These are phyloP conservation scores for Penicillium nordicum DNA, from an alignment of 2,329 filamentous ascomycete species.

Conservation along the genomic window DNA sequence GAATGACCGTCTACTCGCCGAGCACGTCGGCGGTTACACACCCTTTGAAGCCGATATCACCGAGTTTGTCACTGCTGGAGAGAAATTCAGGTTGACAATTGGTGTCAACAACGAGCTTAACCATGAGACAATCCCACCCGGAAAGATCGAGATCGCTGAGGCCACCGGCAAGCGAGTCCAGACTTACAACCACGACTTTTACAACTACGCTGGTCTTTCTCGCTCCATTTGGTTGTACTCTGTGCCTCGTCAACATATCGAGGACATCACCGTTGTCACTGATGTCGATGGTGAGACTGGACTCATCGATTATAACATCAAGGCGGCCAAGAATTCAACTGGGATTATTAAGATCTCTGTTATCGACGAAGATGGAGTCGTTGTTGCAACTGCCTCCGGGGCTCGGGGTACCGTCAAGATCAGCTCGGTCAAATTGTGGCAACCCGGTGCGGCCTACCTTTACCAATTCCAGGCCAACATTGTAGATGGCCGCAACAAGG, in stretches of 20 bases:
- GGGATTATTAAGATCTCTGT: background rate
- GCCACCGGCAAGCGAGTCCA: conserved; percentile 20
- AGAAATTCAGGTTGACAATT: conserved; percentile 29
- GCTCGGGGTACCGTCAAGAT: conserved; percentile 14
- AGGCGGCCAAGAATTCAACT: background rate
- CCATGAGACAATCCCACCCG: conserved; percentile 30
- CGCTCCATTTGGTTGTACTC: conserved; percentile 29
- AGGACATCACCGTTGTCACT: conserved; percentile 25
- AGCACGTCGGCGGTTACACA: conserved; percentile 29
- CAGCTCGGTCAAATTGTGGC: conserved; percentile 22
- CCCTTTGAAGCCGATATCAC: conserved; percentile 29
- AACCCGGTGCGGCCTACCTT: conserved; percentile 3
- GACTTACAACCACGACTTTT: conserved; percentile 32
- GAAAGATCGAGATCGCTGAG: conserved; percentile 9
- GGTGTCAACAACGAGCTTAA: conserved; percentile 32
- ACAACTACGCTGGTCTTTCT: conserved; percentile 30
- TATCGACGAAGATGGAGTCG: background rate
- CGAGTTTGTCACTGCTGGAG: conserved; percentile 15
- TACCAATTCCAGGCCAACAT: conserved; percentile 1
- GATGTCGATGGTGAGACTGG: conserved; percentile 11
- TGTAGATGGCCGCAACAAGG: conserved; percentile 1
- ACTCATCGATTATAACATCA: background rate
- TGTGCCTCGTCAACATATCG: conserved; percentile 20
- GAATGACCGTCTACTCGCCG: conserved; percentile 23
- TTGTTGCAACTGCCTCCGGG: conserved; percentile 1